A percentile compares a stretch with the other conserved stretches of the same genome.
phyloP scores from a whole-genome alignment of 2,329 filamentous ascomycete species.

The Aspergillus amoenus region DNA sequence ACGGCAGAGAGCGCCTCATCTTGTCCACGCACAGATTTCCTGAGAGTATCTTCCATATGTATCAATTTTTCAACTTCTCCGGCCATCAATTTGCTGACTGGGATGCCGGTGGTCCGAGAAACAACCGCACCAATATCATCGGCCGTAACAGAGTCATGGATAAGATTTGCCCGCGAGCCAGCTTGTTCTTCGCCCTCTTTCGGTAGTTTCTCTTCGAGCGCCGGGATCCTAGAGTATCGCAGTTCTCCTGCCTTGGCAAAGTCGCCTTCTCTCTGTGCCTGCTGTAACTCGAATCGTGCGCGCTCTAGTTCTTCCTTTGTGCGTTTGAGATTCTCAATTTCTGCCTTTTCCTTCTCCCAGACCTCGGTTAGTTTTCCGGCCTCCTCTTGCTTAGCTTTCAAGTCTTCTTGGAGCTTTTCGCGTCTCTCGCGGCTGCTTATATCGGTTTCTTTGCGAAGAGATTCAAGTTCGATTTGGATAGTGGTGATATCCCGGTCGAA shows the following conservation, averaged over 20 bases:
- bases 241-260: conserved; percentile 90
- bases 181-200: conserved; percentile 62
- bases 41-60: conserved; percentile 88
- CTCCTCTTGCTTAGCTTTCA: conserved; percentile 76
- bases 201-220: conserved; percentile 74
- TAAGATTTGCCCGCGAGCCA: conserved; percentile 57
- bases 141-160: conserved; percentile 91
- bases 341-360: conserved; percentile 86
- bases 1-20: conserved; percentile 91
- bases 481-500: conserved; percentile 96
- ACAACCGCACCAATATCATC: conserved; percentile 95
- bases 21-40: conserved; percentile 83
- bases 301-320: conserved; percentile 85
- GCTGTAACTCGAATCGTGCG: conserved; percentile 80
- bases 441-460: conserved; percentile 89
- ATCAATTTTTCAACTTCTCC: conserved; percentile 94
- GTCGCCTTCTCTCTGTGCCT: conserved; percentile 82
- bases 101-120: conserved; percentile 87
- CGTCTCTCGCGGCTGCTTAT: conserved; percentile 82
- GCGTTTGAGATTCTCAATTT: conserved; percentile 84
- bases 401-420: conserved; percentile 75
- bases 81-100: conserved; percentile 85
- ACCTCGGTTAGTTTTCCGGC: conserved; percentile 71
- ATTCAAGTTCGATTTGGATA: conserved; percentile 94
- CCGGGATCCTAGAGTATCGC: conserved; percentile 82